Percentiles rank a stretch among this genome's conserved stretches.
Evolutionary conservation across 768 basidiomycete genomes (phyloP).

Genomic region (Termitomyces titanicus): DNA sequence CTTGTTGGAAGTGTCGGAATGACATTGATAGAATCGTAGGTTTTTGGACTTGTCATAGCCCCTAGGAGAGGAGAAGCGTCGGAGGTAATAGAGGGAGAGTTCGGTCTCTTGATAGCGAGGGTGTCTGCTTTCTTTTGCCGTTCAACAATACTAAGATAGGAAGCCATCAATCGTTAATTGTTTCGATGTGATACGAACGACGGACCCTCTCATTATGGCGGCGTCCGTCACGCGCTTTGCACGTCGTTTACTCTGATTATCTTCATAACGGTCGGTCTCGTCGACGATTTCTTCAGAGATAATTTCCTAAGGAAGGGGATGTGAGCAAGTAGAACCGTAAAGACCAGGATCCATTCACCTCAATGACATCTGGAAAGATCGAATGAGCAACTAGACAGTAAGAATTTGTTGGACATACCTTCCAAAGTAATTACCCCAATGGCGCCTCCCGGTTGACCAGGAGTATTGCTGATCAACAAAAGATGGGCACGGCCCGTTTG

Average conservation of each 20-base stretch:
- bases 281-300: slow-evolving; percentile 95
- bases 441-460: slow-evolving; percentile 79
- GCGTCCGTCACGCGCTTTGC: slow-evolving; percentile 72
- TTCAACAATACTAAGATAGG: slow-evolving; percentile 47
- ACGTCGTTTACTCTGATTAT: slow-evolving; percentile 75
- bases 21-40: neutral
- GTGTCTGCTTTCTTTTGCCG: slow-evolving; percentile 37
- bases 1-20: neutral
- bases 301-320: slow-evolving; percentile 60
- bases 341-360: slow-evolving; percentile 31
- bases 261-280: slow-evolving; percentile 88
- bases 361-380: slow-evolving; percentile 64
- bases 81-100: slow-evolving; percentile 10
- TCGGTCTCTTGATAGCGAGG: too few relatives aligned
- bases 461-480: slow-evolving; percentile 78
- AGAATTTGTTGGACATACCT: slow-evolving; percentile 37
- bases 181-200: slow-evolving; percentile 3
- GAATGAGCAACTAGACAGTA: neutral
- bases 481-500: slow-evolving; percentile 96
- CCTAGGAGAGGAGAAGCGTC: slow-evolving; percentile 38
- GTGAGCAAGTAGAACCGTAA: neutral
- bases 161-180: neutral
- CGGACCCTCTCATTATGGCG: slow-evolving; percentile 75
- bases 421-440: slow-evolving; percentile 91
- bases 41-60: neutral